These are phyloP conservation scores for Ogataea methanolica DNA, from an alignment of 805 yeast genomes.

Conservation along the genomic window DNA sequence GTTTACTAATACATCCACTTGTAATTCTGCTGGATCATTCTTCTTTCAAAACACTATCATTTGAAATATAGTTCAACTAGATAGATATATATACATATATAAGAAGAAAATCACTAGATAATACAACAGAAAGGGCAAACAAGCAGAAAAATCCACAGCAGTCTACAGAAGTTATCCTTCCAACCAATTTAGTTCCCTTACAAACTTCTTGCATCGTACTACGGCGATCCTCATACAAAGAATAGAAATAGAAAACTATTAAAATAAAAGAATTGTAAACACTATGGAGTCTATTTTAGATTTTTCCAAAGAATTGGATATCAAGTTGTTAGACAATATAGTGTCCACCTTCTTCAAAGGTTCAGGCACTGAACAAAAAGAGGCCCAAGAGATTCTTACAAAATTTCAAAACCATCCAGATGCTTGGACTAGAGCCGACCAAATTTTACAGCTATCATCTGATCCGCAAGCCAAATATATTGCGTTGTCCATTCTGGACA, in stretches of 20 bases:
- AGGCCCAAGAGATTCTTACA: slow-evolving; percentile 67
- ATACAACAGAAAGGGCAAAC: too few species aligned
- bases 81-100: too few species aligned
- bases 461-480: slow-evolving; percentile 89
- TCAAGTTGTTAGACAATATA: slow-evolving; percentile 71
- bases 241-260: not conserved
- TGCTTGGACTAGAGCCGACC: slow-evolving; percentile 92
- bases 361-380: slow-evolving; percentile 64
- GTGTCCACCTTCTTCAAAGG: slow-evolving; percentile 84
- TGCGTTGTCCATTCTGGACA: slow-evolving; percentile 86
- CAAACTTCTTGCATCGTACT: too few species aligned
- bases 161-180: too few species aligned
- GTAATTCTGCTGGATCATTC: too few species aligned
- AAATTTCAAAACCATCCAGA: slow-evolving; percentile 92
- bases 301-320: slow-evolving; percentile 79
- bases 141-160: too few species aligned
- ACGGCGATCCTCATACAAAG: not conserved
- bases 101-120: too few species aligned
- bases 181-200: too few species aligned
- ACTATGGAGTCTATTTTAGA: slow-evolving; percentile 85
- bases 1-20: too few species aligned
- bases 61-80: too few species aligned
- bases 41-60: too few species aligned
- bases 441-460: slow-evolving; percentile 70
- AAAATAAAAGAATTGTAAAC: not conserved